phyloP scores from a whole-genome alignment of 1,284 basidiomycete genomes.

The Meripilus lineatus region DNA sequence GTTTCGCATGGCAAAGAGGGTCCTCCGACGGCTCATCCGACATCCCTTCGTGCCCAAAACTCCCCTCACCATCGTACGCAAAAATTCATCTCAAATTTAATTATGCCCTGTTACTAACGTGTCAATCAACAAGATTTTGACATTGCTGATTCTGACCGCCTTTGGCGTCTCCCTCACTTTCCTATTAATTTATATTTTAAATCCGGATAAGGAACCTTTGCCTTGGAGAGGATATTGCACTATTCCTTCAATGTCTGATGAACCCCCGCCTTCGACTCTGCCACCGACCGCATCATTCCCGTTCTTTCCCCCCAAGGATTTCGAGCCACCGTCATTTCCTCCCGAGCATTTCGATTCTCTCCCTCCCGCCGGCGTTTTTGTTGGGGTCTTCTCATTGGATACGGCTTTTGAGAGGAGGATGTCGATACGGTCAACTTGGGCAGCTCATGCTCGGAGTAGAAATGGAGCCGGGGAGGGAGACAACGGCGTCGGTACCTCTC shows the following conservation, averaged over 20 bases:
- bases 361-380: constrained; percentile 85
- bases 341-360: constrained; percentile 65
- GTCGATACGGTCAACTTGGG: constrained; percentile 89
- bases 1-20: constrained; percentile 46
- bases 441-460: constrained; percentile 75
- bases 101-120: too few relatives aligned
- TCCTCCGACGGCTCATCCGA: constrained; percentile 51
- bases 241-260: constrained; percentile 43
- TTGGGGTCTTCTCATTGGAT: constrained; percentile 93
- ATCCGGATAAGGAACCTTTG: constrained; percentile 91
- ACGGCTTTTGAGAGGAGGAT: constrained; percentile 82
- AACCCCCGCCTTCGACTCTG: constrained; percentile 35
- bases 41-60: constrained; percentile 79
- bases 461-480: constrained; percentile 67
- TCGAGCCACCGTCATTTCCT: constrained; percentile 48
- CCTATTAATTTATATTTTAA: constrained; percentile 86
- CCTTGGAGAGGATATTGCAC: constrained; percentile 95
- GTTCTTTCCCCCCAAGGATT: constrained; percentile 34
- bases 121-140: constrained; percentile 53
- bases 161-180: constrained; percentile 77
- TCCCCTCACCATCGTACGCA: constrained; percentile 73
- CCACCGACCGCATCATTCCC: constrained; percentile 31
- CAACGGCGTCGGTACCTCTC: constrained; percentile 71
- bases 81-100: constrained; percentile 4
- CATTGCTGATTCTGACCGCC: constrained; percentile 65